Conservation (phyloP, 2,329 filamentous ascomycete genomes). For the Penicillium sp. region DNA sequence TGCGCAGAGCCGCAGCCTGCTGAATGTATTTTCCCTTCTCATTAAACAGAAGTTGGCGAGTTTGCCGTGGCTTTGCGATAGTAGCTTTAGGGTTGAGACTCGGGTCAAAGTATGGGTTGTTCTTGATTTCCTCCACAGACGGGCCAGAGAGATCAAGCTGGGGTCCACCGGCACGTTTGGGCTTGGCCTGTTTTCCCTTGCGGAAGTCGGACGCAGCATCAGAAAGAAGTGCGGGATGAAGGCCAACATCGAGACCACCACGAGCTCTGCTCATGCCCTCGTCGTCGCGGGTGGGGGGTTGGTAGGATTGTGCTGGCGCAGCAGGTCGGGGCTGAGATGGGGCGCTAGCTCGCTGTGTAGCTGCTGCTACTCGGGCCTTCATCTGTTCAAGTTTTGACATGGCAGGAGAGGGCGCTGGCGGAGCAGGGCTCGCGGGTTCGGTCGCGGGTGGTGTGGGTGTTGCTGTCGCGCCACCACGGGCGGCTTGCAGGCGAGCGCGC, state of each 20-base stretch:
- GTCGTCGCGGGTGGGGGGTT: slow-evolving; percentile 52
- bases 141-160: slow-evolving; percentile 59
- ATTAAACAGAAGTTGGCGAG: slow-evolving; percentile 83
- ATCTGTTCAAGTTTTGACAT: slow-evolving; percentile 73
- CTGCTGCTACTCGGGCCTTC: slow-evolving; percentile 77
- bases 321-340: slow-evolving; percentile 49
- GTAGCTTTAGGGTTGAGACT: slow-evolving; percentile 62
- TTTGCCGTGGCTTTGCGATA: slow-evolving; percentile 64
- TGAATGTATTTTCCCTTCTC: slow-evolving; percentile 97
- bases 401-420: slow-evolving; percentile 43
- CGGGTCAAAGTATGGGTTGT: slow-evolving; percentile 83
- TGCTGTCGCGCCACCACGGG: slow-evolving; percentile 35
- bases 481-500: slow-evolving; percentile 48
- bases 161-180: slow-evolving; percentile 53
- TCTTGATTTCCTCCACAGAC: slow-evolving; percentile 59
- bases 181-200: slow-evolving; percentile 50
- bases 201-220: slow-evolving; percentile 50
- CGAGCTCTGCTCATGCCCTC: slow-evolving; percentile 52
- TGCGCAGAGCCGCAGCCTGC: slow-evolving; percentile 84
- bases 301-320: slow-evolving; percentile 38
- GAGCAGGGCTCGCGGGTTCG: slow-evolving; percentile 38
- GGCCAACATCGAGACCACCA: slow-evolving; percentile 72
- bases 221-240: slow-evolving; percentile 72
- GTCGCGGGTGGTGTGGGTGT: slow-evolving; percentile 25
- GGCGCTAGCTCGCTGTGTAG: slow-evolving; percentile 57